Percentiles rank a stretch among this genome's conserved stretches.
Evolutionary conservation across 805 yeast species (phyloP).

Genomic region (Nakazawaea wickerhamii): DNA sequence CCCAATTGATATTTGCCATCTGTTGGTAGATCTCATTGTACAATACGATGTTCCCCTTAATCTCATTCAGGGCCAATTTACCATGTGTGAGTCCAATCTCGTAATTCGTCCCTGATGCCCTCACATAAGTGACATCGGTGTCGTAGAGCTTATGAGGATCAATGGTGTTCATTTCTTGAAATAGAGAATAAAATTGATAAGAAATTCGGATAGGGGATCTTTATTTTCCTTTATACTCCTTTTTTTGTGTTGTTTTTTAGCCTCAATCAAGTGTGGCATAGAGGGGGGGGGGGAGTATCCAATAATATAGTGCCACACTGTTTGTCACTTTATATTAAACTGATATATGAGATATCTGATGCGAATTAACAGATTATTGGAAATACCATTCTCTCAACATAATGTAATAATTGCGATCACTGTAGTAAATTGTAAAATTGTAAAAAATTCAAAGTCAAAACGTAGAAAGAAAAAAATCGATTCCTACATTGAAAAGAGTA

Average conservation of each 20-base stretch:
- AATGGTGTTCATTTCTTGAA: conserved; percentile 16
- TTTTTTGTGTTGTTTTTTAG: not conserved
- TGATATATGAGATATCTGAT: too few relatives aligned
- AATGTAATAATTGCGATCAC: too few relatives aligned
- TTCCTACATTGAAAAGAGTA: not conserved
- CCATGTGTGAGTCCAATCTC: conserved; percentile 33
- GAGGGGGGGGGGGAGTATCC: too few relatives aligned
- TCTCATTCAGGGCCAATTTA: conserved; percentile 24
- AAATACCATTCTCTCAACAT: too few relatives aligned
- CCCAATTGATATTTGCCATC: conserved; percentile 24
- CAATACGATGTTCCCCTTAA: conserved; percentile 23
- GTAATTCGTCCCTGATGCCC: conserved; percentile 19
- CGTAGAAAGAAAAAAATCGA: not conserved
- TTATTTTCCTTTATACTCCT: not conserved
- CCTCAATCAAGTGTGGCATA: not conserved
- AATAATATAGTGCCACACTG: too few relatives aligned
- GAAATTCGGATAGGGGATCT: not conserved
- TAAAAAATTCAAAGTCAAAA: not conserved
- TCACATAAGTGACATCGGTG: conserved; percentile 22
- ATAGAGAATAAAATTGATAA: not conserved
- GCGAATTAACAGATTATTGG: too few relatives aligned
- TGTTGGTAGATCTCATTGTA: conserved; percentile 25
- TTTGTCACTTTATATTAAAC: too few relatives aligned
- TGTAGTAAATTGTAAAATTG: too few relatives aligned
- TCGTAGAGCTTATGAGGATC: conserved; percentile 21